These are phyloP conservation scores for Xylariaceae sp. DNA, from an alignment of 2,329 filamentous ascomycete species.

Conservation along the genomic window DNA sequence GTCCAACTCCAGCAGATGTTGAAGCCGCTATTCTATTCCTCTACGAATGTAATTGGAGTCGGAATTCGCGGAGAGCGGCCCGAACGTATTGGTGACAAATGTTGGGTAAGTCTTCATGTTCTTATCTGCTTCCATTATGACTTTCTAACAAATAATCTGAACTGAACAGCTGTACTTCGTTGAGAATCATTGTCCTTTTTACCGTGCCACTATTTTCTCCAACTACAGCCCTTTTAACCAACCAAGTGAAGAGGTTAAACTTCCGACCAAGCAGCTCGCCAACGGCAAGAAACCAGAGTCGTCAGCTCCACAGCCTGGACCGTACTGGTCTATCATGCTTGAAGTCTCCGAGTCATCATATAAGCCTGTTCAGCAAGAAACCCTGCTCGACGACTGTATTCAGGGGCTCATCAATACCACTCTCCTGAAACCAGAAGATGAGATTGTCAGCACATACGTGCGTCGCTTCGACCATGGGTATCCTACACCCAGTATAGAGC, in stretches of 20 bases:
- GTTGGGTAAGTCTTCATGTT: constrained; percentile 75
- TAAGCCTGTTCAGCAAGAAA: constrained; percentile 90
- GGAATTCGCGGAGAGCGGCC: constrained; percentile 90
- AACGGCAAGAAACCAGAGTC: constrained; percentile 81
- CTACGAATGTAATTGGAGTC: constrained; percentile 95
- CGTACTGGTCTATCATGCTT: constrained; percentile 99
- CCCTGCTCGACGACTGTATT: constrained; percentile 87
- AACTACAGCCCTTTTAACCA: constrained; percentile 99
- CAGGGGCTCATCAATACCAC: constrained; percentile 97
- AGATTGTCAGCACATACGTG: constrained; percentile 98
- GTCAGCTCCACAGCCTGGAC: constrained; percentile 77
- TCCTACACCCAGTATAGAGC: constrained; percentile 91
- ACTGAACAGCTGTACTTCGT: constrained; percentile 84
- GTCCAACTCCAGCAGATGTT: constrained; percentile 79
- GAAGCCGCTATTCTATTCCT: constrained; percentile 95
- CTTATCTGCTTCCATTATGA: too few relatives aligned
- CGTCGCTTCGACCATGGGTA: constrained; percentile 98
- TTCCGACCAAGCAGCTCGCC: constrained; percentile 84
- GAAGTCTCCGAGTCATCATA: constrained; percentile 93
- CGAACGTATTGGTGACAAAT: constrained; percentile 98
- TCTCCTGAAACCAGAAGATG: constrained; percentile 87
- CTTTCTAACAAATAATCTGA: constrained; percentile 6
- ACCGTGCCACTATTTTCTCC: constrained; percentile 99
- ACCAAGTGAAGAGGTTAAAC: constrained; percentile 78
- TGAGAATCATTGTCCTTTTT: constrained; percentile 97